Percentiles rank a stretch among this genome's conserved stretches.
Evolutionary conservation across 1,284 basidiomycete species (phyloP).

Genomic region (Schizophyllum amplum): DNA sequence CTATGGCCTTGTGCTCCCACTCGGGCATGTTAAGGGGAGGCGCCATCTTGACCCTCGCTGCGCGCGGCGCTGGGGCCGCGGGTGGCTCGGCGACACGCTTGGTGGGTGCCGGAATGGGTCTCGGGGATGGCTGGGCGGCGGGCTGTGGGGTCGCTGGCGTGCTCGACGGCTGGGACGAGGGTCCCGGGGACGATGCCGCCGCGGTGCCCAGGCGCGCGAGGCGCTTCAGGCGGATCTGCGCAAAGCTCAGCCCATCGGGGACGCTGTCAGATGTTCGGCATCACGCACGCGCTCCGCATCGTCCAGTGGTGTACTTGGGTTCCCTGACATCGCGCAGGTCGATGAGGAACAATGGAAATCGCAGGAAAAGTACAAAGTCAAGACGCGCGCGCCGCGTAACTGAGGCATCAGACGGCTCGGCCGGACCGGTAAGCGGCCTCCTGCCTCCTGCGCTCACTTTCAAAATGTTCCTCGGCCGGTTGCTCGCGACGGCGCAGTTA

Average conservation of each 20-base stretch:
- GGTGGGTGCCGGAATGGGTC: conserved; percentile 23
- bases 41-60: conserved; percentile 41
- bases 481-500: conserved; percentile 5
- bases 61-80: conserved; percentile 20
- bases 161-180: conserved; percentile 16
- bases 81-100: conserved; percentile 24
- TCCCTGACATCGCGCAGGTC: conserved; percentile 42
- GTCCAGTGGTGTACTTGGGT: conserved; percentile 40
- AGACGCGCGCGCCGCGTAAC: not conserved
- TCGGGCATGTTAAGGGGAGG: conserved; percentile 44
- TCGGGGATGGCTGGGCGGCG: conserved; percentile 10
- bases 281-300: conserved; percentile 67
- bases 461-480: not conserved
- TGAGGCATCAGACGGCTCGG: not conserved
- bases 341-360: not conserved
- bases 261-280: too few species aligned
- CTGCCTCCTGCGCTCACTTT: not conserved
- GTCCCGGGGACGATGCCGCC: conserved; percentile 24
- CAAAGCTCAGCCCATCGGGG: too few species aligned
- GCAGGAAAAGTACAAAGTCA: conserved; percentile 5
- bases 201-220: conserved; percentile 66
- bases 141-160: conserved; percentile 15
- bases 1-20: conserved; percentile 74
- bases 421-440: not conserved
- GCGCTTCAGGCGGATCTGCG: conserved; percentile 81